phyloP scores from a whole-genome alignment of 2,329 filamentous ascomycete genomes.

The Curvularia spicifera region DNA sequence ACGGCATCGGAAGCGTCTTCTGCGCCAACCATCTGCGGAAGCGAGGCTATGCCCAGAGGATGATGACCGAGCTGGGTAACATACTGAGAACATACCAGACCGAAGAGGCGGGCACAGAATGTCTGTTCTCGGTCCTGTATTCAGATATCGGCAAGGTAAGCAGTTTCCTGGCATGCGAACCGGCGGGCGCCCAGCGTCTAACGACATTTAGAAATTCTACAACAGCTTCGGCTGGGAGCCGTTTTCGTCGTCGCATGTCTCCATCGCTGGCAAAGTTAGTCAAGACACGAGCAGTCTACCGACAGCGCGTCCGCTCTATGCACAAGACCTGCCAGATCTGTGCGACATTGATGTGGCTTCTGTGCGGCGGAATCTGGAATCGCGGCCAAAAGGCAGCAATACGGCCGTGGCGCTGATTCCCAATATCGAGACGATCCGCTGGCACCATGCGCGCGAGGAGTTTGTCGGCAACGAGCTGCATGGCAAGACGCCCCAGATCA shows the following conservation, averaged over 20 bases:
- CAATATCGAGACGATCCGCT: constrained; percentile 70
- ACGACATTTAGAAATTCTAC: constrained; percentile 84
- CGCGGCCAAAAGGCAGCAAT: constrained; percentile 49
- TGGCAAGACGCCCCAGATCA: constrained; percentile 63
- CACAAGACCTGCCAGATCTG: constrained; percentile 66
- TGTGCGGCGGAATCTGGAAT: constrained; percentile 62
- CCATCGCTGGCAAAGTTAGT: constrained; percentile 21
- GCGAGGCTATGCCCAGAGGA: constrained; percentile 76
- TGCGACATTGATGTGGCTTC: constrained; percentile 69
- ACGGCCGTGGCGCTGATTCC: constrained; percentile 71
- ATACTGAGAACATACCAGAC: constrained; percentile 61
- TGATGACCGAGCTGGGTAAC: constrained; percentile 74
- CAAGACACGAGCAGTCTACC: constrained; percentile 20
- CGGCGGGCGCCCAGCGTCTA: constrained; percentile 55
- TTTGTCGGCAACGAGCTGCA: constrained; percentile 73
- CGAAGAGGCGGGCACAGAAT: constrained; percentile 43
- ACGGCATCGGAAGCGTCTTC: constrained; percentile 84
- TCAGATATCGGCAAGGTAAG: constrained; percentile 76
- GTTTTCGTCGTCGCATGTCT: constrained; percentile 74
- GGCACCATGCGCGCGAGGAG: constrained; percentile 83
- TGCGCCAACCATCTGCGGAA: constrained; percentile 71
- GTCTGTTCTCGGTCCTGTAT: constrained; percentile 77
- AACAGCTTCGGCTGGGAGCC: constrained; percentile 76
- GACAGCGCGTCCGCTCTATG: constrained; percentile 58
- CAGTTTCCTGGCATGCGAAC: constrained; percentile 65